Conservation (phyloP, 495 filamentous ascomycete species). For the Thozetella sp. region DNA sequence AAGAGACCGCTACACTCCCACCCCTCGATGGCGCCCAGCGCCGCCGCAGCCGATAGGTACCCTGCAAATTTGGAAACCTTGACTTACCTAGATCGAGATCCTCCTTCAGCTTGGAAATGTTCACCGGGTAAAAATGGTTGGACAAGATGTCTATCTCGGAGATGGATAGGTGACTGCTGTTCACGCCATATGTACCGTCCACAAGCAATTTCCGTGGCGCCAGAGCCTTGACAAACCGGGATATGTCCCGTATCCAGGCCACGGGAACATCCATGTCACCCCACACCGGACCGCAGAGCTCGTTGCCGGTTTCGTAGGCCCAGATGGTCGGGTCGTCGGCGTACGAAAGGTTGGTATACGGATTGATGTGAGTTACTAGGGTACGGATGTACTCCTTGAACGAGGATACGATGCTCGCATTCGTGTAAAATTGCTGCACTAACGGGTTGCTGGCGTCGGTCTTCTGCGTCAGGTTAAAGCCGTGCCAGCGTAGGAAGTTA, state of each 20-base stretch:
- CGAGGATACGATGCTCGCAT: conserved; percentile 39
- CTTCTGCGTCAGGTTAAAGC: conserved; percentile 44
- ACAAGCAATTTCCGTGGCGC: conserved; percentile 51
- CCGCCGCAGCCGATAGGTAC: neutral
- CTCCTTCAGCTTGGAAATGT: conserved; percentile 37
- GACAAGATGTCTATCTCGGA: conserved; percentile 52
- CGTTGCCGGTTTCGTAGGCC: conserved; percentile 58
- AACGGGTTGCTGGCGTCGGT: conserved; percentile 34
- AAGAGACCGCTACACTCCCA: neutral
- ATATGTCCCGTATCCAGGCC: conserved; percentile 50
- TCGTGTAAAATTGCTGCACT: conserved; percentile 56
- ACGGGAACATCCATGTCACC: conserved; percentile 51
- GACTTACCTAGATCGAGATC: conserved; percentile 41
- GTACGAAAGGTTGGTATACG: conserved; percentile 54
- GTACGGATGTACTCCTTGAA: conserved; percentile 55
- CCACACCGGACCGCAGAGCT: conserved; percentile 49
- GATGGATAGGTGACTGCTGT: conserved; percentile 46
- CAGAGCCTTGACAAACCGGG: conserved; percentile 46
- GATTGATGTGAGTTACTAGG: conserved; percentile 52
- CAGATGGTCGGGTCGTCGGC: conserved; percentile 59
- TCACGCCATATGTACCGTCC: conserved; percentile 59
- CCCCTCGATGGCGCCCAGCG: neutral
- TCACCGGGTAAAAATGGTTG: conserved; percentile 55
- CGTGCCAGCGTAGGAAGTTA: conserved; percentile 53
- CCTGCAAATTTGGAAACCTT: neutral